Conservation (phyloP, 139 green algal species). For the Pleodorina starrii region DNA sequence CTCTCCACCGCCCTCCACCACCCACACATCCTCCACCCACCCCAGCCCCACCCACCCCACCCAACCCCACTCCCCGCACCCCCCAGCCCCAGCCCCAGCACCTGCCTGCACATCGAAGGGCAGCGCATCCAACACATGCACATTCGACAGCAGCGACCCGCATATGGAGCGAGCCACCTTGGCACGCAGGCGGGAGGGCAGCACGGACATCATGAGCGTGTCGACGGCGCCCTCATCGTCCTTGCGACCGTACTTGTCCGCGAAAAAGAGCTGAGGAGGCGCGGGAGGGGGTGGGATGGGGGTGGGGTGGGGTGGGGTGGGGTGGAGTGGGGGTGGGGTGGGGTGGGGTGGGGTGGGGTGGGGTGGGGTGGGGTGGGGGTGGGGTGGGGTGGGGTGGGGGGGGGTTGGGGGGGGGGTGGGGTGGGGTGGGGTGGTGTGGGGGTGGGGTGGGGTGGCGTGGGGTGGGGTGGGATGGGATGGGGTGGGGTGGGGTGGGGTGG, state of each 20-base stretch:
- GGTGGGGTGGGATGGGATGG: not conserved
- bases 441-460: not conserved
- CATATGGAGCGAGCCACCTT: constrained; percentile 28
- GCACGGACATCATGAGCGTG: not conserved
- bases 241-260: constrained; percentile 38
- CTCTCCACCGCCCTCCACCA: no score
- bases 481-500: no score
- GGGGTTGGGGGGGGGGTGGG: not conserved
- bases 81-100: no score
- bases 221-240: constrained; percentile 19
- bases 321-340: not conserved
- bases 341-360: not conserved
- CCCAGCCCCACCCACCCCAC: no score
- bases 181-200: constrained; percentile 10
- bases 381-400: not conserved
- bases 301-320: not conserved
- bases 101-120: constrained; percentile 23
- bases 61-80: no score
- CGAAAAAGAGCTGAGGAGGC: constrained; percentile 28
- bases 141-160: not conserved
- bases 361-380: not conserved
- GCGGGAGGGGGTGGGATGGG: not conserved
- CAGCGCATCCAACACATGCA: constrained; percentile 27
- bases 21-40: no score
- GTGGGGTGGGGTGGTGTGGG: not conserved